Conservation (phyloP, 2,329 filamentous ascomycete genomes). For the Colletotrichum sp. region DNA sequence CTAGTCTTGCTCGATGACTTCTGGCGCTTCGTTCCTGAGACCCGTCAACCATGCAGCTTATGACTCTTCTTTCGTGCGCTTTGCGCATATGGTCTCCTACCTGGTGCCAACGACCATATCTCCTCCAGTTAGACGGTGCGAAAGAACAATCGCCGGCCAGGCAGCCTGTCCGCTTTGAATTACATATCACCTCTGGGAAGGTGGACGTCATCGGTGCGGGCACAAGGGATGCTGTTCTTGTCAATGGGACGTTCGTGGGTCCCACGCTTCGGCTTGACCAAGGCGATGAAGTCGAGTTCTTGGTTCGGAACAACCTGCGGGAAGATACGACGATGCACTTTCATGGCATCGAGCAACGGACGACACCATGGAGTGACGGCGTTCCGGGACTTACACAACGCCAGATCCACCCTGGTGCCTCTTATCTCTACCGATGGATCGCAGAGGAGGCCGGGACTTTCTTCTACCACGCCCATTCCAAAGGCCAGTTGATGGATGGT, state of each 20-base stretch:
- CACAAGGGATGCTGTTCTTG: not conserved
- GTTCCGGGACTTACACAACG: slow-evolving; percentile 46
- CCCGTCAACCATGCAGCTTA: not conserved
- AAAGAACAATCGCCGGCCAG: rapidly evolving
- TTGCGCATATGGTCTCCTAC: not conserved
- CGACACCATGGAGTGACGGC: slow-evolving; percentile 49
- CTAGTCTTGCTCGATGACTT: not conserved
- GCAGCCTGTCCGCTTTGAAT: not conserved
- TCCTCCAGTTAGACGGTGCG: not conserved
- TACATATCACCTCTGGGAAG: not conserved
- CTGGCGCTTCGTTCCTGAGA: not conserved
- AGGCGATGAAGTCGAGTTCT: slow-evolving; percentile 21
- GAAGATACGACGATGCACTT: slow-evolving; percentile 33
- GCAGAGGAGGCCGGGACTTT: slow-evolving; percentile 14
- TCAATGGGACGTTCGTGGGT: slow-evolving; percentile 20
- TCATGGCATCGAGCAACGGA: slow-evolving; percentile 23
- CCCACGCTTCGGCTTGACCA: slow-evolving; percentile 14
- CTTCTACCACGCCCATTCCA: slow-evolving; percentile 12
- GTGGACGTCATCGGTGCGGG: not conserved
- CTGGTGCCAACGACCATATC: not conserved
- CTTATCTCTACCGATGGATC: slow-evolving; percentile 36
- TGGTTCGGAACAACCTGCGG: slow-evolving; percentile 30
- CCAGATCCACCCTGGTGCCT: slow-evolving; percentile 37
- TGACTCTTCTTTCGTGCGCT: not conserved
- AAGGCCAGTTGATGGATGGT: slow-evolving; percentile 11